Conservation (phyloP, 2,329 filamentous ascomycete species). For the Penicillium sp. region DNA sequence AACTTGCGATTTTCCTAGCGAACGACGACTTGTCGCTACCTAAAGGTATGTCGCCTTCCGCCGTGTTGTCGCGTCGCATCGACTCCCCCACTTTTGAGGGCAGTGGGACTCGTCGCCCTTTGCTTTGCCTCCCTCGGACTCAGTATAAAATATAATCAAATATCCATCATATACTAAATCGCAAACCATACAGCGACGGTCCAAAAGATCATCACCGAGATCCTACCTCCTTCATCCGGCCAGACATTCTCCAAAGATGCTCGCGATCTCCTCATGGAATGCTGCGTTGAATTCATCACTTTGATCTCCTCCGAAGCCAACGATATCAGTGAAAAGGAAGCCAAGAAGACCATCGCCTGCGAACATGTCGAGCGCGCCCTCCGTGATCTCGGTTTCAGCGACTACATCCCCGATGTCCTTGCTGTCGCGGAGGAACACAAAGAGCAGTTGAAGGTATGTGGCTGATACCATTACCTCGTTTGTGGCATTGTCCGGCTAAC, state of each 20-base stretch:
- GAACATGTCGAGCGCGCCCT: conserved; percentile 95
- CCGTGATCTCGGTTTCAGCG: conserved; percentile 80
- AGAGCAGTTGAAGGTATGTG: conserved; percentile 75
- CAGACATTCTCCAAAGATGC: conserved; percentile 91
- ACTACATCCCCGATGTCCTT: conserved; percentile 80
- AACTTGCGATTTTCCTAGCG: no score
- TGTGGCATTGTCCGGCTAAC: conserved; percentile 6
- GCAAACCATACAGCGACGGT: conserved; percentile 61
- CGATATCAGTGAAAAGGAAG: conserved; percentile 96
- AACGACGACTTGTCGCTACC: conserved; percentile 54
- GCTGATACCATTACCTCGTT: neutral
- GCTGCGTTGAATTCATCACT: conserved; percentile 98
- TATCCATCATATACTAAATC: no score
- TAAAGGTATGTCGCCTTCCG: conserved; percentile 50
- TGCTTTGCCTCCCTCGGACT: no score
- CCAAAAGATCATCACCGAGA: conserved; percentile 84
- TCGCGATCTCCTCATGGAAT: conserved; percentile 90
- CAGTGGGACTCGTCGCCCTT: no score
- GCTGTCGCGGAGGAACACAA: conserved; percentile 86
- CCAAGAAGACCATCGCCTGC: conserved; percentile 97
- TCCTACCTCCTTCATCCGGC: conserved; percentile 66
- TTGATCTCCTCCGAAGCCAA: conserved; percentile 97
- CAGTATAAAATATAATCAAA: no score
- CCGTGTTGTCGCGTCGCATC: no score
- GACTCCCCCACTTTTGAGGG: no score